Conservation (phyloP, 257 asterid genomes). For the Cynanchum wilfordii region DNA sequence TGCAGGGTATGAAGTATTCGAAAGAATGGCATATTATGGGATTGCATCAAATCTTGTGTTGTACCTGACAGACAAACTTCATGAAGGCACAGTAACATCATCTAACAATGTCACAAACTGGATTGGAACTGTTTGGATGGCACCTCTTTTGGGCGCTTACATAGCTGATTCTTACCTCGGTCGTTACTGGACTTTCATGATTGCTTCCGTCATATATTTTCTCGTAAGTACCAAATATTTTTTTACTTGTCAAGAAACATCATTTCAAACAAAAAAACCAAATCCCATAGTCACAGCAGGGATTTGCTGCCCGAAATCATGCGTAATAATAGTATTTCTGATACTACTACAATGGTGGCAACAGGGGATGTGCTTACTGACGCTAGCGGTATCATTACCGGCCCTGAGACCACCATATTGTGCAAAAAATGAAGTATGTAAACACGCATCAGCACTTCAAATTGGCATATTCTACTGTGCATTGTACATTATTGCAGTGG, state of each 20-base stretch:
- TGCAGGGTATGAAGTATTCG: constrained; percentile 62
- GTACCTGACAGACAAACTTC: constrained; percentile 48
- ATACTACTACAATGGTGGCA: not conserved
- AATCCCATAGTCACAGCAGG: too few relatives aligned
- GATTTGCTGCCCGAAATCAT: too few relatives aligned
- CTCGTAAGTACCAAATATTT: constrained; percentile 35
- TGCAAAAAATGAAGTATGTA: constrained; percentile 32
- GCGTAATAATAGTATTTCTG: too few relatives aligned
- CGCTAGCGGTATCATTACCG: constrained; percentile 50
- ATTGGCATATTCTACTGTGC: constrained; percentile 56
- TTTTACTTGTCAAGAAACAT: too few relatives aligned
- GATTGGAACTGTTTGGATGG: constrained; percentile 77
- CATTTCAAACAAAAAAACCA: too few relatives aligned
- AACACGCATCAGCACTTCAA: constrained; percentile 50
- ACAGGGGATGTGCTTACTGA: constrained; percentile 64
- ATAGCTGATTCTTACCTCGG: constrained; percentile 69
- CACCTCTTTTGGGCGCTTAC: constrained; percentile 75
- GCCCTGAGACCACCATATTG: constrained; percentile 57
- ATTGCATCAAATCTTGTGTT: constrained; percentile 65
- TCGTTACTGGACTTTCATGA: constrained; percentile 66
- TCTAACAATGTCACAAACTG: constrained; percentile 73
- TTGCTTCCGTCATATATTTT: constrained; percentile 52
- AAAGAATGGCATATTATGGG: constrained; percentile 80
- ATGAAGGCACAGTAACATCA: constrained; percentile 73
- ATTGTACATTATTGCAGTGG: constrained; percentile 61